These are phyloP conservation scores for Rhinocladiella similis DNA, from an alignment of 2,329 filamentous ascomycete species.

Conservation along the genomic window DNA sequence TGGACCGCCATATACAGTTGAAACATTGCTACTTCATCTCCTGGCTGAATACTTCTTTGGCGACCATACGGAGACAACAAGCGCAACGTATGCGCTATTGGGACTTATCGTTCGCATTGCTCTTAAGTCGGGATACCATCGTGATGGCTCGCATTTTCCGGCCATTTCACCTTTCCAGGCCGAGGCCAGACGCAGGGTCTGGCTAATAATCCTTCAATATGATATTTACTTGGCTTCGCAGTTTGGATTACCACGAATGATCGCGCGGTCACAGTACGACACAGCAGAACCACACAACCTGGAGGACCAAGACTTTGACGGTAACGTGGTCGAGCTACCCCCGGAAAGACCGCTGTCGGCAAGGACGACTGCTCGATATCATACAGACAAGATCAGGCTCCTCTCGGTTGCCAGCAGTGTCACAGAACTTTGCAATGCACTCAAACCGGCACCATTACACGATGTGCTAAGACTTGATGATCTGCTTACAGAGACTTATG, in stretches of 20 bases:
- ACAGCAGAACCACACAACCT: slow-evolving; percentile 60
- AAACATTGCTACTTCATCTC: slow-evolving; percentile 41
- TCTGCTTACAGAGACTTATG: slow-evolving; percentile 24
- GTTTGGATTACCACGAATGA: slow-evolving; percentile 63
- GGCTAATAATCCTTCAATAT: slow-evolving; percentile 52
- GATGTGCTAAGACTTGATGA: slow-evolving; percentile 28
- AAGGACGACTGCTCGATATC: slow-evolving; percentile 40
- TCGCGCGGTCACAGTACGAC: slow-evolving; percentile 61
- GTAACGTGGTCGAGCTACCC: slow-evolving; percentile 52
- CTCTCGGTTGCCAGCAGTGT: slow-evolving; percentile 31
- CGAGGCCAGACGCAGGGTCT: slow-evolving; percentile 51
- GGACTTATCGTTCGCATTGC: slow-evolving; percentile 57
- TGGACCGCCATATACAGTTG: slow-evolving; percentile 25
- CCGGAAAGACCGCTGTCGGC: slow-evolving; percentile 50
- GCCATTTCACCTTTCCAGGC: slow-evolving; percentile 56
- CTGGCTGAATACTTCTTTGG: slow-evolving; percentile 54
- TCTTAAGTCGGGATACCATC: slow-evolving; percentile 62
- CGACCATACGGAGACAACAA: slow-evolving; percentile 49
- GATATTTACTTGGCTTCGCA: slow-evolving; percentile 64
- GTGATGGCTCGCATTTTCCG: slow-evolving; percentile 53
- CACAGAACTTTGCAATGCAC: slow-evolving; percentile 19
- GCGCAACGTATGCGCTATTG: slow-evolving; percentile 6
- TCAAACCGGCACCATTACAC: slow-evolving; percentile 19
- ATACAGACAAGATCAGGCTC: slow-evolving; percentile 33
- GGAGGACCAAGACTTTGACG: slow-evolving; percentile 60